Conservation (phyloP, 768 basidiomycete genomes). For the Galerina marginata region DNA sequence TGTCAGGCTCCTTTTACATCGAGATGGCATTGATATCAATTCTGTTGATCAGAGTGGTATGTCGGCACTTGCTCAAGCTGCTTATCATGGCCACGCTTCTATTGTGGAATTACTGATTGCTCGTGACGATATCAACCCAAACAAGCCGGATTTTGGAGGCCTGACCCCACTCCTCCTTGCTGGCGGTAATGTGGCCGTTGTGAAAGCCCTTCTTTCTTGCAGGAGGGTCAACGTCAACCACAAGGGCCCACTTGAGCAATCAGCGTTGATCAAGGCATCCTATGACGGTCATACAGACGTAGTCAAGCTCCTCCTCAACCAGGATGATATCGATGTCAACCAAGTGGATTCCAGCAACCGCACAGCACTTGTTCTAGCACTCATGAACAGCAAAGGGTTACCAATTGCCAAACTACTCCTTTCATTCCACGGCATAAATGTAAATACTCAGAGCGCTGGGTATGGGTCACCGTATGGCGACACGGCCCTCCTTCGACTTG, state of each 20-base stretch:
- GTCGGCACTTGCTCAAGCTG: neutral
- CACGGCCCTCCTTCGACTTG: too few relatives aligned
- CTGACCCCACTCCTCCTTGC: neutral
- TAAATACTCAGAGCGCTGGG: too few relatives aligned
- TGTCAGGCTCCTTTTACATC: neutral
- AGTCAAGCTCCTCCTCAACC: neutral
- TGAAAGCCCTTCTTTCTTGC: neutral
- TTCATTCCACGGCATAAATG: too few relatives aligned
- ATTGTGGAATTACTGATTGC: neutral
- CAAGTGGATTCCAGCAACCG: too few relatives aligned
- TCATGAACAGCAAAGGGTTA: too few relatives aligned
- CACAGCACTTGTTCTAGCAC: too few relatives aligned
- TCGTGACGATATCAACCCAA: neutral
- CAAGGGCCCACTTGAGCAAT: neutral
- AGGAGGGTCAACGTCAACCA: neutral
- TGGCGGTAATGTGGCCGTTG: neutral
- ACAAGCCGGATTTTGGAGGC: neutral
- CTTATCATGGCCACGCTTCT: neutral
- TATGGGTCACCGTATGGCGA: too few relatives aligned
- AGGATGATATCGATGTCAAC: neutral
- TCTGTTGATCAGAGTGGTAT: neutral
- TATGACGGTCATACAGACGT: neutral
- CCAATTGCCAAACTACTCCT: too few relatives aligned
- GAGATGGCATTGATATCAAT: neutral
- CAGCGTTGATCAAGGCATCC: neutral